Evolutionary conservation across 2,329 filamentous ascomycete species (phyloP).

Genomic region (Trichocomaceae sp.): DNA sequence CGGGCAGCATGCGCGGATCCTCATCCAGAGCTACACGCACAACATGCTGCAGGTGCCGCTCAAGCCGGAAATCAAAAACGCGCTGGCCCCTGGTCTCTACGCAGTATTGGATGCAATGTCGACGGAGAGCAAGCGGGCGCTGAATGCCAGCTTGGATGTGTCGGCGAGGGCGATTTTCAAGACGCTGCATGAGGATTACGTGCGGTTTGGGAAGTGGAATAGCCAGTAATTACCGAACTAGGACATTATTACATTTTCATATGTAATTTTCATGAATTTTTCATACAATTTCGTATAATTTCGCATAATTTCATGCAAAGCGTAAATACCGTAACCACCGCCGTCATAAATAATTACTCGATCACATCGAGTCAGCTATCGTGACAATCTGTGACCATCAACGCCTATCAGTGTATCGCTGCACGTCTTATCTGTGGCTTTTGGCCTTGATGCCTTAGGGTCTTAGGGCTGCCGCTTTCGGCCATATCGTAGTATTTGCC

Average conservation of each 20-base stretch:
- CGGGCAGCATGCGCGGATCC: conserved; percentile 51
- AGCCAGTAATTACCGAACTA: conserved; percentile 18
- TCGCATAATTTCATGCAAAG: background rate
- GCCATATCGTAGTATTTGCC: no score
- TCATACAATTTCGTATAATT: no score
- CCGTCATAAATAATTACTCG: conserved; percentile 10
- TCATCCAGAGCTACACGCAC: conserved; percentile 52
- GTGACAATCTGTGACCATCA: background rate
- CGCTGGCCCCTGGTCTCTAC: conserved; percentile 47
- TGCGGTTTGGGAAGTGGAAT: conserved; percentile 43
- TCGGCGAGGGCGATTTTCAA: conserved; percentile 49
- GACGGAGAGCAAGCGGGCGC: conserved; percentile 42
- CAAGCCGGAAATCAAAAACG: conserved; percentile 47
- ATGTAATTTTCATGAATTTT: no score
- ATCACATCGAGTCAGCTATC: conserved; percentile 15
- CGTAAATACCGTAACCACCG: no score
- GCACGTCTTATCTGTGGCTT: background rate
- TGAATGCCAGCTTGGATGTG: conserved; percentile 48
- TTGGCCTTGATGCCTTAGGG: background rate
- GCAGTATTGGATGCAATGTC: conserved; percentile 49
- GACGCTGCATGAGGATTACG: conserved; percentile 48
- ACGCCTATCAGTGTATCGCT: background rate
- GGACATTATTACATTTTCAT: background rate
- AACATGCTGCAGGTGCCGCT: conserved; percentile 47
- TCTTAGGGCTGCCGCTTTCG: background rate